Evolutionary conservation across 768 basidiomycete genomes (phyloP).

Genomic region (Omphalotus guepiniiformis): DNA sequence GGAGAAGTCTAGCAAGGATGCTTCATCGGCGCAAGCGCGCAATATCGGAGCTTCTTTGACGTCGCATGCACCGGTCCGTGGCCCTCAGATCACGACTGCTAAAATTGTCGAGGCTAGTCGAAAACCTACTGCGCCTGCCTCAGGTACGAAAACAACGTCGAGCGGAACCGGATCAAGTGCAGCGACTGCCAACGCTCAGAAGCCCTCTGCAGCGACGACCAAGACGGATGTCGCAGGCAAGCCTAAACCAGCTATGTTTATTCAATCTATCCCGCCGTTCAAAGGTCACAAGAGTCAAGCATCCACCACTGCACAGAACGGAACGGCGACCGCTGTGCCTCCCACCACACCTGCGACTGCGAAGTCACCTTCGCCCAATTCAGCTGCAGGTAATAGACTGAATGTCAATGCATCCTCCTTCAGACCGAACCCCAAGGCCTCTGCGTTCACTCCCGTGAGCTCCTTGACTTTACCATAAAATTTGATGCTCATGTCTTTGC

Average conservation of each 20-base stretch:
- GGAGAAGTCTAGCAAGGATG: constrained; percentile 72
- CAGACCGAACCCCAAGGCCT: constrained; percentile 81
- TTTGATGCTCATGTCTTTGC: constrained; percentile 10
- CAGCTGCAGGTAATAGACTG: constrained; percentile 42
- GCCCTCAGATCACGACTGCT: constrained; percentile 31
- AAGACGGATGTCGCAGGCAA: constrained; percentile 27
- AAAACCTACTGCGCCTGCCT: constrained; percentile 18
- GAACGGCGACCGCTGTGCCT: constrained; percentile 3
- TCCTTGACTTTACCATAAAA: constrained; percentile 19
- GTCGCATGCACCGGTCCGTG: constrained; percentile 17
- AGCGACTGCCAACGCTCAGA: constrained; percentile 22
- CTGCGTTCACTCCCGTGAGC: constrained; percentile 66
- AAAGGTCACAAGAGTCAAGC: constrained; percentile 49
- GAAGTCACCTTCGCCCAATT: constrained; percentile 21
- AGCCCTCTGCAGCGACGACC: constrained; percentile 25
- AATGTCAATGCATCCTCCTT: constrained; percentile 92
- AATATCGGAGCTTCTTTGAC: constrained; percentile 54
- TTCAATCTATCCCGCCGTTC: constrained; percentile 90
- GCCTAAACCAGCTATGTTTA: constrained; percentile 62
- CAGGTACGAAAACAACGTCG: constrained; percentile 24
- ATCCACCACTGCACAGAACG: background rate
- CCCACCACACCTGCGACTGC: constrained; percentile 27
- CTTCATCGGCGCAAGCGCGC: constrained; percentile 61
- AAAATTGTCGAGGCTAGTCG: constrained; percentile 29
- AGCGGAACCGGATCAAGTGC: constrained; percentile 17